Evolutionary conservation across 768 basidiomycete species (phyloP).

Genomic region (Naganishia friedmannii): DNA sequence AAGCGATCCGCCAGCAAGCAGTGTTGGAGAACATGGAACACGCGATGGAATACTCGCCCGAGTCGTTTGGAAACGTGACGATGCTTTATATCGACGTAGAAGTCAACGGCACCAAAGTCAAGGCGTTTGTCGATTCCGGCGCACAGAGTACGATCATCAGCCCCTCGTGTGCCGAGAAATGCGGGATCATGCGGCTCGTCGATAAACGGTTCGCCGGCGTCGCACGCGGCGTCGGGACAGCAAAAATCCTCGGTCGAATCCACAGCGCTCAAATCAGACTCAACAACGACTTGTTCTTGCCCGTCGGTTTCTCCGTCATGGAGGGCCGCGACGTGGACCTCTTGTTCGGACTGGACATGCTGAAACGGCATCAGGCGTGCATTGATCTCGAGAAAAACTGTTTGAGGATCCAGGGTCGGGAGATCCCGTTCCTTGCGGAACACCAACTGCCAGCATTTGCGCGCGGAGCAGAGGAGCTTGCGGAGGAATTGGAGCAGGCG

Average conservation of each 20-base stretch:
- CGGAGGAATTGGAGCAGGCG: slow-evolving; percentile 40
- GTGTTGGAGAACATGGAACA: slow-evolving; percentile 89
- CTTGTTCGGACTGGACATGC: slow-evolving; percentile 98
- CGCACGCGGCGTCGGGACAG: slow-evolving; percentile 89
- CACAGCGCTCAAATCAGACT: slow-evolving; percentile 90
- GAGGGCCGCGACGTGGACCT: slow-evolving; percentile 93
- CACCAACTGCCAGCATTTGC: slow-evolving; percentile 89
- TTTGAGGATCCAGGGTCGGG: slow-evolving; percentile 85
- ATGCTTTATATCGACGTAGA: slow-evolving; percentile 97
- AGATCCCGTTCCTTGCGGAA: slow-evolving; percentile 84
- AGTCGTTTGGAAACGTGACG: slow-evolving; percentile 85
- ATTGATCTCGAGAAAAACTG: slow-evolving; percentile 89
- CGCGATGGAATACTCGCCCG: slow-evolving; percentile 86
- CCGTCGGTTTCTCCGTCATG: slow-evolving; percentile 92
- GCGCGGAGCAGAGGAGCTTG: slow-evolving; percentile 42
- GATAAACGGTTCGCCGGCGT: slow-evolving; percentile 84
- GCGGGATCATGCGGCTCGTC: slow-evolving; percentile 92
- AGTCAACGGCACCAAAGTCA: slow-evolving; percentile 83
- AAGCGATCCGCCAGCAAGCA: slow-evolving; percentile 82
- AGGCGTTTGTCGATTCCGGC: slow-evolving; percentile 97
- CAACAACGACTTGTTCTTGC: slow-evolving; percentile 68
- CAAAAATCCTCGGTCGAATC: slow-evolving; percentile 86
- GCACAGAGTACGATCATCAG: slow-evolving; percentile 97
- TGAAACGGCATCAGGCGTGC: slow-evolving; percentile 92
- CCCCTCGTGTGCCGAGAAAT: slow-evolving; percentile 83